These are phyloP conservation scores for Aspergillus felis DNA, from an alignment of 2,329 filamentous ascomycete species.

Conservation along the genomic window DNA sequence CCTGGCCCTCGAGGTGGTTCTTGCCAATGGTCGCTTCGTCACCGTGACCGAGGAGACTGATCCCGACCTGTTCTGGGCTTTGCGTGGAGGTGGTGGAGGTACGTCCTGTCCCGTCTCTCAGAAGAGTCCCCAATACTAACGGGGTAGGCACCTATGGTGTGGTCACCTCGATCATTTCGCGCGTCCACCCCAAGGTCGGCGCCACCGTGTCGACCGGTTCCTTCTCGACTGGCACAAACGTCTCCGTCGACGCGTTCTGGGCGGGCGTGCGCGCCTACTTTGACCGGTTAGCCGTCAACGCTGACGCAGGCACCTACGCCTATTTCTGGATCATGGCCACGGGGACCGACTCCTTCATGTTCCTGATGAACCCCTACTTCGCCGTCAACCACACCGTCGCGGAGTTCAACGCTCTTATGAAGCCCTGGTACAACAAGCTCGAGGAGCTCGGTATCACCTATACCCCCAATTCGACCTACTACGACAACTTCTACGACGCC, in stretches of 20 bases:
- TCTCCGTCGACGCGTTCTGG: constrained; percentile 27
- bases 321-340: constrained; percentile 29
- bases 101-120: too few relatives aligned
- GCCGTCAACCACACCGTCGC: constrained; percentile 25
- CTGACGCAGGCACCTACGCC: constrained; percentile 29
- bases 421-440: constrained; percentile 26
- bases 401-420: constrained; percentile 22
- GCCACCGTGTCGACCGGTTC: constrained; percentile 26
- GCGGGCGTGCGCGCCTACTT: constrained; percentile 25
- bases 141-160: constrained; percentile 28
- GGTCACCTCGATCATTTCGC: constrained; percentile 26
- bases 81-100: constrained; percentile 56
- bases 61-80: constrained; percentile 60
- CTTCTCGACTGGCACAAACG: constrained; percentile 20
- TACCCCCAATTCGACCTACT: constrained; percentile 23
- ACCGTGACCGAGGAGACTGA: constrained; percentile 38
- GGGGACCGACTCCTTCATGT: constrained; percentile 25
- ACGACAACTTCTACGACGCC: constrained; percentile 25
- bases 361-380: constrained; percentile 28
- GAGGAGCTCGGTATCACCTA: constrained; percentile 20
- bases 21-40: constrained; percentile 23
- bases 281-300: constrained; percentile 20
- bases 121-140: neutral
- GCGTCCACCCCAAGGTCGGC: constrained; percentile 23
- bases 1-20: constrained; percentile 23